These are phyloP conservation scores for Talaromyces sp. DNA, from an alignment of 2,329 filamentous ascomycete genomes.

Conservation along the genomic window DNA sequence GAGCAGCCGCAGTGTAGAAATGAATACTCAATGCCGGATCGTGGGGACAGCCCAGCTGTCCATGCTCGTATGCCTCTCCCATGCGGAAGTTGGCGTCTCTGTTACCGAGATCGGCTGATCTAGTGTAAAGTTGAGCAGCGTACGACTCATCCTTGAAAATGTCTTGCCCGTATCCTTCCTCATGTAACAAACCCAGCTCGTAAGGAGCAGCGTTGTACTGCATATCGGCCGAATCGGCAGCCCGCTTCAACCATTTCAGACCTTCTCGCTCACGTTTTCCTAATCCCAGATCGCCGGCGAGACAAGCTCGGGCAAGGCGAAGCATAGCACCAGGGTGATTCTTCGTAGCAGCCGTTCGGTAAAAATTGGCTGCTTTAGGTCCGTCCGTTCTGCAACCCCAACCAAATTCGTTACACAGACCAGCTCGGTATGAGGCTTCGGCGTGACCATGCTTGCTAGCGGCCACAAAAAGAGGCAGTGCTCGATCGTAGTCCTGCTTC, in stretches of 20 bases:
- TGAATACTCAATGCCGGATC: constrained; percentile 93
- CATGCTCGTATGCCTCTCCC: constrained; percentile 96
- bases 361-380: constrained; percentile 88
- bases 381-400: constrained; percentile 92
- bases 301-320: constrained; percentile 82
- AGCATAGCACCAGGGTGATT: constrained; percentile 94
- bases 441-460: constrained; percentile 97
- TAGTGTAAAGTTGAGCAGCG: constrained; percentile 88
- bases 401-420: constrained; percentile 94
- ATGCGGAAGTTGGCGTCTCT: constrained; percentile 79
- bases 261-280: constrained; percentile 84
- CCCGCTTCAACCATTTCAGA: constrained; percentile 93
- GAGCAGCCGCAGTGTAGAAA: constrained; percentile 92
- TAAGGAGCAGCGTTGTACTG: constrained; percentile 94
- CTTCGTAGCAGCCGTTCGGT: constrained; percentile 84
- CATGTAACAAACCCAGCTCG: constrained; percentile 82
- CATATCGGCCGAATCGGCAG: constrained; percentile 78
- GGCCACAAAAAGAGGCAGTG: constrained; percentile 87
- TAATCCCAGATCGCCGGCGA: constrained; percentile 81
- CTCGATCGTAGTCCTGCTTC: constrained; percentile 84
- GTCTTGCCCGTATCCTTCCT: constrained; percentile 90
- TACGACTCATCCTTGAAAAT: constrained; percentile 88
- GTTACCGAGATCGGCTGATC: constrained; percentile 88
- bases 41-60: constrained; percentile 76
- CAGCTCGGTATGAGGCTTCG: constrained; percentile 89